Evolutionary conservation across 1,139 yeast species (phyloP), one percentile per base, ranked within the genome.

Genomic region (Debaryomyces robertsiae): DNA sequence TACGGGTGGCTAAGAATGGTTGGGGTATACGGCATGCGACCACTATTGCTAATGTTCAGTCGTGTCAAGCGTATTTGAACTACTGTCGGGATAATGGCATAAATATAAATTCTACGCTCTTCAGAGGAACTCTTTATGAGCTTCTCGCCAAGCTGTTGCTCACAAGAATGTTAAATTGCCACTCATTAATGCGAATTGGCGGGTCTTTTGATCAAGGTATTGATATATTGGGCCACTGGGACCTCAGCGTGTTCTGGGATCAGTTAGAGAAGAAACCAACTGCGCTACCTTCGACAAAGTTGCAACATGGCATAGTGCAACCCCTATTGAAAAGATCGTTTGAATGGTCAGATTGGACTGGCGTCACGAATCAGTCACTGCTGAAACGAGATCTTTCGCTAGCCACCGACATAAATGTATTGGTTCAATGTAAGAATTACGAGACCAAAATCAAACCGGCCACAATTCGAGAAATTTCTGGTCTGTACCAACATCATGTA

Each of bases 141-240:
- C 65, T 81, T 31, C 66, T 77, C 1, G 69, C 79, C 25, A 71
- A 76, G 54, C 65, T 75, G 36, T 70, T 75, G 47, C 61, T 84
- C 2, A 60, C 67, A 40, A 42, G 61, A 2, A 57, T 66, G 36
- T 60, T 82, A 22, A 52, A 65, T 16, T 70, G 81, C 47, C 71
- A 69, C 42, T 69, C 74, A 41, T 38, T 72, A 32, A 39, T 56
- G 4, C 56, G 70, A 19, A 57, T 60, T 3, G 95, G 95, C 2
- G 93, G 94, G 0, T 69, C 87, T 0, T 77, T 77, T 46, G 95
- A 87, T 54, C 75, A 78, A 38, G 95, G 95, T 0, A 71, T 85
- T 4, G 95, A 87, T 57, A 65, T 86, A 1, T 62, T 73, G 10
- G 88, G 87, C 0, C 64, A 65, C 34, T 82, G 89, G 89, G 68